Base-by-base conservation (phyloP, 1,284 basidiomycete species). In the Sporisorium iseilematis-ciliati region DNA sequence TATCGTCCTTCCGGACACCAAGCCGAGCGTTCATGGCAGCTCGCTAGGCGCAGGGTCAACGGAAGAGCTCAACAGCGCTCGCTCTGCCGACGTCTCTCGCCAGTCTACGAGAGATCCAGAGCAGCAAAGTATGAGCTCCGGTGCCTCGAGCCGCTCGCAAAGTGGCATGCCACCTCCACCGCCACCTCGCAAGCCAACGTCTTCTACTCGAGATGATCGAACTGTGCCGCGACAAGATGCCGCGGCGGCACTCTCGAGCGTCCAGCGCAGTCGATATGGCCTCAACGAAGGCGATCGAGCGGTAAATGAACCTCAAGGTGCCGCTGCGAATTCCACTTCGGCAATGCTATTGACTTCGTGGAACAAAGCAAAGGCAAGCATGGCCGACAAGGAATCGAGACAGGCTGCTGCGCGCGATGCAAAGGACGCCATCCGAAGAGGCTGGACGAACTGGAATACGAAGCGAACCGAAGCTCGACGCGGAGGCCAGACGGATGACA, bases 371-470 rank as follows among this genome's bases (percentile, higher is more conserved):
- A 82, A 78, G 56, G 75, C 80, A n/a, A 79, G 78, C 55, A 76
- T 82, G 73, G 80, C 80, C 11, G 82, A 84, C 65, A 79, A 80
- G 54, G 82, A 83, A 31, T 51, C 71, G n/a, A 75, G 81, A 23
- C 77, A 82, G 56, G 75, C 77, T 2, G 75, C 79, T 11, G 79
- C 82, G 1, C 74, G 73, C 33, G 80, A 84, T 41, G 82, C 82
- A 7, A 83, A 81, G 54, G 82, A 84, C 25, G 82, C 82, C 8
- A 64, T 84, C 54, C 81, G 80, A 59, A 52, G 77, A 20, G 79
- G 82, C 10, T 83, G 82, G 82, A 65, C 79, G 10, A 82, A 54
- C 57, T 84, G 81, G 82, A 82, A 80, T 48, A 45, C 67, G 35
- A 80, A 73, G 25, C 58, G 75, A 5, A 56, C 59, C 26, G 75